Evolutionary conservation across 2,329 filamentous ascomycete genomes (phyloP).

Genomic region (Arthrobotrys iridis): DNA sequence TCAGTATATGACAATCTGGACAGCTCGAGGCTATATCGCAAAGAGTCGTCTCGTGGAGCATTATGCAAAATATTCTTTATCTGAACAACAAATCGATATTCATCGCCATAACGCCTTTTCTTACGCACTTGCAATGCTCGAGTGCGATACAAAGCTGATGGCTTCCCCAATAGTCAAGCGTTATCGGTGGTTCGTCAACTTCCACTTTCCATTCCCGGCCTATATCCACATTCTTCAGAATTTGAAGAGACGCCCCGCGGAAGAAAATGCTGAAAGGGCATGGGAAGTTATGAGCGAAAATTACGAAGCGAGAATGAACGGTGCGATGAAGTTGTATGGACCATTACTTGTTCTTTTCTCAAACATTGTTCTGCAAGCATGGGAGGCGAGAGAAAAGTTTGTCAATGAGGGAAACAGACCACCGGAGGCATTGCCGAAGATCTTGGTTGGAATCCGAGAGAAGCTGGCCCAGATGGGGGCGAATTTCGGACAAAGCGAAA

Average conservation of each 20-base stretch:
- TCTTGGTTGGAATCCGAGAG: conserved; percentile 3
- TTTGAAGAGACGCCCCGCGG: conserved; percentile 59
- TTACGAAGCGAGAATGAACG: conserved; percentile 66
- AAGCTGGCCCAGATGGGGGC: conserved; percentile 4
- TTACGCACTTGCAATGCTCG: conserved; percentile 58
- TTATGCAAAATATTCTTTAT: conserved; percentile 54
- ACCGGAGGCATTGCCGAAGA: not conserved
- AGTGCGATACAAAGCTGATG: conserved; percentile 52
- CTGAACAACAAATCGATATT: not conserved
- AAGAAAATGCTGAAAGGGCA: conserved; percentile 67
- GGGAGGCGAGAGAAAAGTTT: conserved; percentile 69
- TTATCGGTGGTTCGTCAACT: conserved; percentile 70
- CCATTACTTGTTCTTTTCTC: conserved; percentile 71
- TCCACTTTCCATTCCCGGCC: conserved; percentile 71
- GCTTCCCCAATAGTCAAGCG: conserved; percentile 59
- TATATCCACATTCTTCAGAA: conserved; percentile 71
- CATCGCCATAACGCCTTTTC: not conserved
- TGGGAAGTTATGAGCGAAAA: conserved; percentile 70
- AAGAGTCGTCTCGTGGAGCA: conserved; percentile 61
- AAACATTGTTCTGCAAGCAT: conserved; percentile 70
- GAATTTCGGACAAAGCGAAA: not conserved
- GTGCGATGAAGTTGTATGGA: conserved; percentile 65
- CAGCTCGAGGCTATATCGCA: conserved; percentile 59
- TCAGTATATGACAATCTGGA: conserved; percentile 63
- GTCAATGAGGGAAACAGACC: conserved; percentile 63